These are phyloP conservation scores for Citrus mangshanensis DNA, from an alignment of 345 rosid genomes.

Conservation along the genomic window DNA sequence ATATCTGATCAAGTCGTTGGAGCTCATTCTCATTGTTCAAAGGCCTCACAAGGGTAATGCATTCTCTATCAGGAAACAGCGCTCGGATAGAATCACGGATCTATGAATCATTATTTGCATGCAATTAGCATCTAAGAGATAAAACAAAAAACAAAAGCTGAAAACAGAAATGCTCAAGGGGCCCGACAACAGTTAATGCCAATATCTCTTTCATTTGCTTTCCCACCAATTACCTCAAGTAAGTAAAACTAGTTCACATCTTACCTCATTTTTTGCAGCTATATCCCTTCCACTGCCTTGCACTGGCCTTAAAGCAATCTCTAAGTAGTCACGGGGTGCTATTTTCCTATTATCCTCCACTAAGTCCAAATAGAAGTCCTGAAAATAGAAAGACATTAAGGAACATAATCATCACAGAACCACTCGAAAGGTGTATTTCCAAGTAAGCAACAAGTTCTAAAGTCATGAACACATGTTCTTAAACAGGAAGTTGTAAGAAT, in stretches of 20 bases:
- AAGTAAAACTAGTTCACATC: background rate
- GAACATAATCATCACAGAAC: background rate
- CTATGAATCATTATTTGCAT: conserved; percentile 33
- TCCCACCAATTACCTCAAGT: background rate
- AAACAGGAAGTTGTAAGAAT: background rate
- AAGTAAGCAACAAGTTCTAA: background rate
- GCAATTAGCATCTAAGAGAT: conserved; percentile 18
- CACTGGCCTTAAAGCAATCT: conserved; percentile 85
- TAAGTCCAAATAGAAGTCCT: conserved; percentile 94
- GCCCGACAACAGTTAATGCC: background rate
- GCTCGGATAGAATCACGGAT: conserved; percentile 92
- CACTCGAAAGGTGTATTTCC: background rate
- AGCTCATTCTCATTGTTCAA: conserved; percentile 85
- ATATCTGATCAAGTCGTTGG: conserved; percentile 79
- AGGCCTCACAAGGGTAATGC: conserved; percentile 90
- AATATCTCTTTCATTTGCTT: conserved; percentile 9
- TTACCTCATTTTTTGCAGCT: conserved; percentile 92
- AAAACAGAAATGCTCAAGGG: background rate
- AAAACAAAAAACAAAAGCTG: background rate
- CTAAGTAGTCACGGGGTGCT: conserved; percentile 93
- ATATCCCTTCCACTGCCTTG: conserved; percentile 79
- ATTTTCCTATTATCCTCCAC: conserved; percentile 81
- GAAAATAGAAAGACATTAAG: conserved; percentile 16
- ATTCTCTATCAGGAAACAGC: conserved; percentile 93
- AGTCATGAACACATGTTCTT: background rate